Conservation (phyloP, 345 rosid genomes). For the Syzygium grande region DNA sequence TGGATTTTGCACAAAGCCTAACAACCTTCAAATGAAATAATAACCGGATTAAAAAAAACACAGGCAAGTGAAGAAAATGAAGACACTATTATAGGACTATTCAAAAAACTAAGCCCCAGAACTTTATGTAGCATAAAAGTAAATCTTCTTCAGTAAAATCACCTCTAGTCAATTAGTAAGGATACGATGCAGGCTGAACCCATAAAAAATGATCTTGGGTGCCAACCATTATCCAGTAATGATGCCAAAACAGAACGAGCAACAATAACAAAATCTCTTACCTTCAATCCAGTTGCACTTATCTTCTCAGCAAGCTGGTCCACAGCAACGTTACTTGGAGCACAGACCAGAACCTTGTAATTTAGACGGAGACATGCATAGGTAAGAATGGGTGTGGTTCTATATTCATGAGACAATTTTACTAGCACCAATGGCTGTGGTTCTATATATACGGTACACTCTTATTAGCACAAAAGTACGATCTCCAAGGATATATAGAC, state of each 20-base stretch:
- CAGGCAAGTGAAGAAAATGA: not conserved
- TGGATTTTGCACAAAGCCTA: constrained; percentile 97
- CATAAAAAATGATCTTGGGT: not conserved
- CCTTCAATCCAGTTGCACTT: constrained; percentile 98
- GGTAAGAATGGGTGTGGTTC: not conserved
- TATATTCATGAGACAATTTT: not conserved
- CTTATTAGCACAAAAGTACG: not conserved
- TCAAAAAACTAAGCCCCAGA: not conserved
- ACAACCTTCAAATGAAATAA: constrained; percentile 51
- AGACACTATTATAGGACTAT: not conserved
- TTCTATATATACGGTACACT: not conserved
- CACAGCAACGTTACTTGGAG: constrained; percentile 99
- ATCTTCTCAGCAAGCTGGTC: constrained; percentile 99
- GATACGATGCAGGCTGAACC: not conserved
- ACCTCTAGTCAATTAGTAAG: not conserved
- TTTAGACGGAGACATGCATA: not conserved
- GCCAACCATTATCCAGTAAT: not conserved
- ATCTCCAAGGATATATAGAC: not conserved
- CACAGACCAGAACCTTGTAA: constrained; percentile 88
- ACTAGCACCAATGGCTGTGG: not conserved
- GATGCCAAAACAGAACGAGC: not conserved
- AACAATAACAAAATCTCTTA: constrained; percentile 4
- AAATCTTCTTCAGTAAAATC: not conserved
- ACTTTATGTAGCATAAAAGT: not conserved
- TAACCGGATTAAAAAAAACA: not conserved